Base-by-base conservation (phyloP, 805 yeast species). In the Candida cerambycidarum region DNA sequence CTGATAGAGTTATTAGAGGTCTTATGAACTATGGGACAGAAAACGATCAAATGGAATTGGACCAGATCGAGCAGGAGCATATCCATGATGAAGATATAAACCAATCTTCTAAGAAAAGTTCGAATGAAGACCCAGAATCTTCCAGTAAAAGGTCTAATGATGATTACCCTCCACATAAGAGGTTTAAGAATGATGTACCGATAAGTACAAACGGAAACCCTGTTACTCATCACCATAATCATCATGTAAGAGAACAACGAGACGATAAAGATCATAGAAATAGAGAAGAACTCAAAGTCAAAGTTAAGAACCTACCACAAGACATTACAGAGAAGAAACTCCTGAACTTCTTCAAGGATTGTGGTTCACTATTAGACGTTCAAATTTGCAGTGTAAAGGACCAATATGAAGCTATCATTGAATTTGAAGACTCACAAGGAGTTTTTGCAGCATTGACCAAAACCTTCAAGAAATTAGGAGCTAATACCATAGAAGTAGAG, bases 401-500 rank as follows among this genome's bases (percentile, higher is more conserved):
- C n/a, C 53, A 42, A 1, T 46, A 44, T 3, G 54, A 65, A 29
- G 89, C 88, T 0, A 65, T 75, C n/a, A 54, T 87, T 1, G 95
- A 85, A 51, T 80, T 85, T 49, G 44, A 67, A 0, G 56, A 55
- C 2, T 74, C 75, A 39, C 60, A 62, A 7, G 79, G 69, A 24
- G 73, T 82, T 1, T 59, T 79, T 1, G 61, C 82, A 2, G 86
- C 89, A 0, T 59, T 83, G 34, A 81, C 90, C 0, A 80, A 75
- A 48, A 77, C 79, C 24, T 68, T 61, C 44, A 83, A 83, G 53
- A 54, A 45, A 8, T 43, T 83, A 0, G 69, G 67, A 0, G 76
- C 69, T 0, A 41, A 54, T 1, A 70, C 66, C 29, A 63, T 87
- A 0, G 38, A 52, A 3, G 84, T 87, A 0, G 57, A 56, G 3